Percentiles rank a stretch among this genome's conserved stretches.
These are phyloP conservation scores for Myxozyma kluyveri DNA, from an alignment of 805 yeast species.

Conservation along the genomic window DNA sequence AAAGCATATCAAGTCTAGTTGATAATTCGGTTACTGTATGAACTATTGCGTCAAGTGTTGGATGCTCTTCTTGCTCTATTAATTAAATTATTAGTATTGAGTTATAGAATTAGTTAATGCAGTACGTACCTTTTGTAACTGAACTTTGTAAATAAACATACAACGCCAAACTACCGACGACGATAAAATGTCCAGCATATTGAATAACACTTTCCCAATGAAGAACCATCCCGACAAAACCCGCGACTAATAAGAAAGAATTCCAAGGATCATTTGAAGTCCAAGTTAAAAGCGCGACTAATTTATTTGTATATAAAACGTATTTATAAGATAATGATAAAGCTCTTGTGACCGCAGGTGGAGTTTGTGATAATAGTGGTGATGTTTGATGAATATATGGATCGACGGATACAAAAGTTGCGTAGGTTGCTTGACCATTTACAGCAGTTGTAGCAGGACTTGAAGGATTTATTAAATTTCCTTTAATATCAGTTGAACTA, in stretches of 20 bases:
- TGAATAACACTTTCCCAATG: slow-evolving; percentile 70
- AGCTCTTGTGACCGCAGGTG: slow-evolving; percentile 84
- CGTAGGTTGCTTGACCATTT: slow-evolving; percentile 35
- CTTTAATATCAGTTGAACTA: neutral
- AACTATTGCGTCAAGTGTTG: slow-evolving; percentile 84
- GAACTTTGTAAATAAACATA: slow-evolving; percentile 32
- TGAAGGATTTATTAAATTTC: slow-evolving; percentile 1
- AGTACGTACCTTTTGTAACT: slow-evolving; percentile 30
- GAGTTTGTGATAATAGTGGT: slow-evolving; percentile 82
- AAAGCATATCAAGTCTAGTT: slow-evolving; percentile 69
- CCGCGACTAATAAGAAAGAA: slow-evolving; percentile 58
- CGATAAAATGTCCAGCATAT: slow-evolving; percentile 71
- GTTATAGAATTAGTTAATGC: too few relatives aligned
- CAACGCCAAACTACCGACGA: slow-evolving; percentile 44
- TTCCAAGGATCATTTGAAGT: slow-evolving; percentile 80
- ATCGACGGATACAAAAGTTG: slow-evolving; percentile 40
- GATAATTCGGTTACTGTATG: slow-evolving; percentile 72
- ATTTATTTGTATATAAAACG: slow-evolving; percentile 65
- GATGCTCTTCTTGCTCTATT: slow-evolving; percentile 57
- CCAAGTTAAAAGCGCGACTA: slow-evolving; percentile 81
- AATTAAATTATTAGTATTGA: neutral
- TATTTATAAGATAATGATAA: slow-evolving; percentile 83
- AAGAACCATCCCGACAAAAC: slow-evolving; percentile 58
- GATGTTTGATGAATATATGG: slow-evolving; percentile 55
- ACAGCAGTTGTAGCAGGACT: slow-evolving; percentile 12